phyloP scores from a whole-genome alignment of 345 rosid genomes.

The Erysimum cheiranthoides region DNA sequence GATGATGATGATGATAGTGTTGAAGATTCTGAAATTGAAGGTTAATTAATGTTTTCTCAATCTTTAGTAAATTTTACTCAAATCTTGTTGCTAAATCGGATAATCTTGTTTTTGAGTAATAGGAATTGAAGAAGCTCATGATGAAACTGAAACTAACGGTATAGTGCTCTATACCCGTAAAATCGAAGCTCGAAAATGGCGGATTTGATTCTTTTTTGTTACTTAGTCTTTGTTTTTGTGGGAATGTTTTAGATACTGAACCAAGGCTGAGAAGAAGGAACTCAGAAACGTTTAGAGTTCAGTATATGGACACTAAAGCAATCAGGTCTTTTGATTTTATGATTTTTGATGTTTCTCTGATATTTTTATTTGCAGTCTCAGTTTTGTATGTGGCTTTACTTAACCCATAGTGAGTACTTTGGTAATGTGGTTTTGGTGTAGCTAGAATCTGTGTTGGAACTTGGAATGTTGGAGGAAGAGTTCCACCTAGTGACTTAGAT shows the following conservation, averaged over 20 bases:
- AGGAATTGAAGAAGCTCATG: constrained; percentile 28
- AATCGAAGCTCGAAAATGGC: not conserved
- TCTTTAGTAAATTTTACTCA: not conserved
- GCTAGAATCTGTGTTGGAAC: constrained; percentile 68
- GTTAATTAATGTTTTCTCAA: not conserved
- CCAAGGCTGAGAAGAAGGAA: constrained; percentile 63
- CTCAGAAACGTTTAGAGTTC: constrained; percentile 82
- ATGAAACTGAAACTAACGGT: constrained; percentile 15
- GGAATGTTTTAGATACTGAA: constrained; percentile 32
- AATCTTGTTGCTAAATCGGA: not conserved
- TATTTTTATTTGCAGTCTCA: not conserved
- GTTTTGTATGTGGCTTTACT: not conserved
- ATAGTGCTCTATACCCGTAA: not conserved
- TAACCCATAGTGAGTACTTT: not conserved
- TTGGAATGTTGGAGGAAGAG: constrained; percentile 86
- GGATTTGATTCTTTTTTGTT: not conserved
- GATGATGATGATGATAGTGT: constrained; percentile 23
- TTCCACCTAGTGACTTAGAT: constrained; percentile 72
- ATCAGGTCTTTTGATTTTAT: constrained; percentile 53
- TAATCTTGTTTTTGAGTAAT: not conserved
- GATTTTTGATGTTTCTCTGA: not conserved
- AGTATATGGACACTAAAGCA: constrained; percentile 80
- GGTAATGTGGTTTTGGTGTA: constrained; percentile 30
- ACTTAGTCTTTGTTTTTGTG: not conserved
- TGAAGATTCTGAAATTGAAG: constrained; percentile 14